phyloP scores from a whole-genome alignment of 345 rosid species.

The Psidium guajava region DNA sequence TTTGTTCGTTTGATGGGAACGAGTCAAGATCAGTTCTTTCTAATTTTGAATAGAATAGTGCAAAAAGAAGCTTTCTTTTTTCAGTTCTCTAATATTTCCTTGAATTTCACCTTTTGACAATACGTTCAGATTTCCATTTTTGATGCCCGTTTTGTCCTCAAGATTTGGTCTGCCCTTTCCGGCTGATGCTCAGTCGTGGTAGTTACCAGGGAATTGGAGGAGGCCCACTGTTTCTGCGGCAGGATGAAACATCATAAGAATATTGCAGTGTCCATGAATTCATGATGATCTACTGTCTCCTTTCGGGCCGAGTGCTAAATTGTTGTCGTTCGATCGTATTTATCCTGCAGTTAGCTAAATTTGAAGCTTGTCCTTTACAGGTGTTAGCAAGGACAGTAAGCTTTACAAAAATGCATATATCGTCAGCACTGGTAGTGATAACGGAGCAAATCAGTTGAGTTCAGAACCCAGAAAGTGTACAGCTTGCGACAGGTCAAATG shows the following conservation, averaged over 20 bases:
- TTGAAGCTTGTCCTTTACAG: not conserved
- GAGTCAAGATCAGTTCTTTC: not conserved
- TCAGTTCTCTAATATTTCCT: not conserved
- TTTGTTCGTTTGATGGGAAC: not conserved
- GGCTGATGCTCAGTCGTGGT: not conserved
- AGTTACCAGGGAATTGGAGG: not conserved
- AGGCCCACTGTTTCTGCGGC: not conserved
- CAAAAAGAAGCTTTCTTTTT: not conserved
- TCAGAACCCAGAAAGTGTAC: conserved; percentile 22
- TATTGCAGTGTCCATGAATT: not conserved
- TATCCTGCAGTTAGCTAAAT: not conserved
- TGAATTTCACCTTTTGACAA: not conserved
- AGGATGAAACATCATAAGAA: not conserved
- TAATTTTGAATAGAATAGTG: not conserved
- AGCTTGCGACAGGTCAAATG: conserved; percentile 14
- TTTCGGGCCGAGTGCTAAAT: not conserved
- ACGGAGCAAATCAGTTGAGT: conserved; percentile 16
- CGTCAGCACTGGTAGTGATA: not conserved
- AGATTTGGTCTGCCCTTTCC: not conserved
- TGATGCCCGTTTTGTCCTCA: not conserved
- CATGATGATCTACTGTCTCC: not conserved
- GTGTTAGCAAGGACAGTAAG: conserved; percentile 4
- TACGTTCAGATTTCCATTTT: not conserved
- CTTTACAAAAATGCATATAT: not conserved
- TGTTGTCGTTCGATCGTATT: not conserved